A percentile compares a stretch with the other conserved stretches of the same genome.
These are phyloP conservation scores for Xerocomus amazonicus DNA, from an alignment of 1,284 basidiomycete species.

Conservation along the genomic window DNA sequence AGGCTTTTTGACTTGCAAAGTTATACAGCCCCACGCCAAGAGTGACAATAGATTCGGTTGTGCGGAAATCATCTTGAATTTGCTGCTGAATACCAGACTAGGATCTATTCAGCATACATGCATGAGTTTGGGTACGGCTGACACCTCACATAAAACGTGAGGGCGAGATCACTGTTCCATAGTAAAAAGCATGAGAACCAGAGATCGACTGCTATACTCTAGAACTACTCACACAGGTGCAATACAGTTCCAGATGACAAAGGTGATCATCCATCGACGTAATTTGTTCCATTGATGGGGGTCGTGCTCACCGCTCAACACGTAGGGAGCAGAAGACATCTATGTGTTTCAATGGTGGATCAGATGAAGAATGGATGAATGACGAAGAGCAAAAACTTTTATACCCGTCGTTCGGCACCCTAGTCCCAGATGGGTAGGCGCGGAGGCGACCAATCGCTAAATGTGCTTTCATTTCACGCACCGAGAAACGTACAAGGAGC, in stretches of 20 bases:
- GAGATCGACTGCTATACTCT: not conserved
- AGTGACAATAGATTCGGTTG: constrained; percentile 17
- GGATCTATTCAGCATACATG: constrained; percentile 4
- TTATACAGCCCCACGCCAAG: constrained; percentile 27
- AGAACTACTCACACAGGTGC: constrained; percentile 25
- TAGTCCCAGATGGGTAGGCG: not conserved
- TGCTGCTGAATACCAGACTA: constrained; percentile 29
- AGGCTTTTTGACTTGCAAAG: constrained; percentile 14
- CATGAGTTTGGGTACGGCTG: not conserved
- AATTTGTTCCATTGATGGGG: constrained; percentile 28
- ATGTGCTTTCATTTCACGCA: constrained; percentile 7
- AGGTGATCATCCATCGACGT: constrained; percentile 26
- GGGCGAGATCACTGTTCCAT: constrained; percentile 18
- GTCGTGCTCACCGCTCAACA: constrained; percentile 18
- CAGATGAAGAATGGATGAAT: not conserved
- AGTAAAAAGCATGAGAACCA: constrained; percentile 1
- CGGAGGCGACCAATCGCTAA: constrained; percentile 23
- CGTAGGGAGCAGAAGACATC: constrained; percentile 21
- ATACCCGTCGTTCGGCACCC: constrained; percentile 11
- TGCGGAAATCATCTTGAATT: constrained; percentile 24
- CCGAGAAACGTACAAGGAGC: not conserved
- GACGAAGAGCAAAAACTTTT: constrained; percentile 11
- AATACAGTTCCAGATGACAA: constrained; percentile 30
- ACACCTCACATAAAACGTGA: constrained; percentile 28
- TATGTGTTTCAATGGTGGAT: not conserved